Conservation (phyloP, 2,329 filamentous ascomycete genomes). For the Alternaria burnsii region DNA sequence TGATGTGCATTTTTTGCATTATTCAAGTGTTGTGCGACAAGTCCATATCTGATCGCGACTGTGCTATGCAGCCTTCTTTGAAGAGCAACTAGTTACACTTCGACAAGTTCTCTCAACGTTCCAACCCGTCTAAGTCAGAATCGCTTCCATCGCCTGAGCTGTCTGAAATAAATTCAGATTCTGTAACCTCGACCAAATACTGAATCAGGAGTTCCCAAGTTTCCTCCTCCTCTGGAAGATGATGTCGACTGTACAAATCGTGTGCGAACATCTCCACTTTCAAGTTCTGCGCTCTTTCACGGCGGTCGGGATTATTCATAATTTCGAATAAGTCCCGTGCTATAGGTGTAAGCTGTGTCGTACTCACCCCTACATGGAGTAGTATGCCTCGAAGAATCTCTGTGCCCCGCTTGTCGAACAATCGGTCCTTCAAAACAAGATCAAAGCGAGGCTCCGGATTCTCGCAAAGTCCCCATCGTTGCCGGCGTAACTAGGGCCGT, state of each 20-base stretch:
- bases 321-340: neutral
- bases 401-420: neutral
- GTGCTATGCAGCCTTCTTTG: neutral
- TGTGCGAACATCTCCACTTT: neutral
- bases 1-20: constrained; percentile 4
- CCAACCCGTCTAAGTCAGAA: neutral
- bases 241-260: neutral
- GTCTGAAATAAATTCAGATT: neutral
- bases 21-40: constrained; percentile 5
- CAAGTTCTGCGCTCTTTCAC: neutral
- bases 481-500: constrained; percentile 16
- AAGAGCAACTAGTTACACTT: neutral
- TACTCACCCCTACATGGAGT: neutral
- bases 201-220: constrained; percentile 6
- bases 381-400: constrained; percentile 5
- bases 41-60: neutral
- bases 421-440: neutral
- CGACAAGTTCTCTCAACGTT: neutral
- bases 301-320: neutral
- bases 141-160: neutral
- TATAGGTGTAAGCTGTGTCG: constrained; percentile 8
- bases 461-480: neutral
- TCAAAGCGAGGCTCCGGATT: neutral
- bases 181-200: neutral
- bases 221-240: neutral